Percentiles rank a stretch among this genome's conserved stretches.
phyloP scores from a whole-genome alignment of 2,329 filamentous ascomycete species.

The Stylonectria norvegica region DNA sequence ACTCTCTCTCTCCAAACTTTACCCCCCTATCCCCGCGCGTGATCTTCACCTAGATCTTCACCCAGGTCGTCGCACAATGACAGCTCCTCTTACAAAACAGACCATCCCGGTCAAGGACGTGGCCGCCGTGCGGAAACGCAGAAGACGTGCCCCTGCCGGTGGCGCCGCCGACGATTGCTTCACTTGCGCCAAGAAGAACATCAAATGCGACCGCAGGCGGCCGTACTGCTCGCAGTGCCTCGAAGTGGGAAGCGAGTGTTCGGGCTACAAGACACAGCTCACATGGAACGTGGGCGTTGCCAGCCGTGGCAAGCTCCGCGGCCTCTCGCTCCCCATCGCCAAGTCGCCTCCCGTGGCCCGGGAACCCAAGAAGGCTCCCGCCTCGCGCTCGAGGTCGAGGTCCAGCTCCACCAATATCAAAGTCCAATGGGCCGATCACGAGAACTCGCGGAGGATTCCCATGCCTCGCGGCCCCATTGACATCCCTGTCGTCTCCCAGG shows the following conservation, averaged over 20 bases:
- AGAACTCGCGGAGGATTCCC: slow-evolving; percentile 30
- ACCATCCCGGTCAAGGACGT: slow-evolving; percentile 47
- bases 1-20: slow-evolving; percentile 8
- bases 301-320: slow-evolving; percentile 89
- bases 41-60: slow-evolving; percentile 3
- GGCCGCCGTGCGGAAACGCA: slow-evolving; percentile 62
- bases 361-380: slow-evolving; percentile 44
- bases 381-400: slow-evolving; percentile 40
- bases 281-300: slow-evolving; percentile 97
- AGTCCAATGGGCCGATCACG: slow-evolving; percentile 30
- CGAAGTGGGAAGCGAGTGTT: slow-evolving; percentile 86
- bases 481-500: slow-evolving; percentile 31
- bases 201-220: slow-evolving; percentile 84
- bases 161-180: slow-evolving; percentile 95
- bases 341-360: slow-evolving; percentile 55
- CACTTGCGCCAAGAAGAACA: slow-evolving; percentile 77
- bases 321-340: slow-evolving; percentile 71
- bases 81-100: slow-evolving; percentile 45
- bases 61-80: slow-evolving; percentile 38
- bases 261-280: slow-evolving; percentile 92
- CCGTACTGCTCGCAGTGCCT: slow-evolving; percentile 96
- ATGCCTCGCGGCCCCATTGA: slow-evolving; percentile 34
- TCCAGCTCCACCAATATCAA: slow-evolving; percentile 42
- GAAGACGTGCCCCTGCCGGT: slow-evolving; percentile 82
- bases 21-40: slow-evolving; percentile 5